Conservation (phyloP, 345 rosid species). For the Psidium guajava region DNA sequence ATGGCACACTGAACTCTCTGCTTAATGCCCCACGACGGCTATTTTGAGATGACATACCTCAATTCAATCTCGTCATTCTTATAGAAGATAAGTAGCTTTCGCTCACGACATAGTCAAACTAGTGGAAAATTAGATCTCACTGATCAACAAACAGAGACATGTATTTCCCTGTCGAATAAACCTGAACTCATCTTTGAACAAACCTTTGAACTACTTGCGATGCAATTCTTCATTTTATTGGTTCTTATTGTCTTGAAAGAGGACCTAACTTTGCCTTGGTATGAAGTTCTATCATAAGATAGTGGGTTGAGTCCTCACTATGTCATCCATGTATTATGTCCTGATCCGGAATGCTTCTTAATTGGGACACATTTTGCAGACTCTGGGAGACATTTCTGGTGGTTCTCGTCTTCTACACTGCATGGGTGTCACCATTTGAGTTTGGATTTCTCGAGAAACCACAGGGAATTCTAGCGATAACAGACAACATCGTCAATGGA, state of each 20-base stretch:
- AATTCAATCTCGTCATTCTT: background rate
- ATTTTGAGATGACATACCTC: background rate
- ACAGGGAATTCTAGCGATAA: constrained; percentile 20
- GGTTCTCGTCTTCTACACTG: constrained; percentile 68
- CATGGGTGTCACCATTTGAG: constrained; percentile 89
- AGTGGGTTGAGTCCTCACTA: background rate
- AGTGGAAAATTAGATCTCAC: background rate
- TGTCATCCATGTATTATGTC: background rate
- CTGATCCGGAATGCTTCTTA: background rate
- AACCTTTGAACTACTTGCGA: background rate
- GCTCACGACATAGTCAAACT: background rate
- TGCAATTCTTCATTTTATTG: background rate
- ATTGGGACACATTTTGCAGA: constrained; percentile 19
- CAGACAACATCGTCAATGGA: constrained; percentile 56
- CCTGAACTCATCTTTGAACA: background rate
- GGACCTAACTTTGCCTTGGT: background rate
- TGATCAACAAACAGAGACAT: background rate
- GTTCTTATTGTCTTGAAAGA: background rate
- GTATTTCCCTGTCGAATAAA: background rate
- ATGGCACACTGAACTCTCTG: background rate
- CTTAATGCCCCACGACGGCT: background rate
- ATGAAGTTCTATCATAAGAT: background rate
- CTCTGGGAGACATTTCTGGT: constrained; percentile 64
- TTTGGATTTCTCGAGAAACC: constrained; percentile 59
- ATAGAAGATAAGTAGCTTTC: background rate